These are phyloP conservation scores for Alternaria gansuensis DNA, from an alignment of 2,329 filamentous ascomycete species.

Conservation along the genomic window DNA sequence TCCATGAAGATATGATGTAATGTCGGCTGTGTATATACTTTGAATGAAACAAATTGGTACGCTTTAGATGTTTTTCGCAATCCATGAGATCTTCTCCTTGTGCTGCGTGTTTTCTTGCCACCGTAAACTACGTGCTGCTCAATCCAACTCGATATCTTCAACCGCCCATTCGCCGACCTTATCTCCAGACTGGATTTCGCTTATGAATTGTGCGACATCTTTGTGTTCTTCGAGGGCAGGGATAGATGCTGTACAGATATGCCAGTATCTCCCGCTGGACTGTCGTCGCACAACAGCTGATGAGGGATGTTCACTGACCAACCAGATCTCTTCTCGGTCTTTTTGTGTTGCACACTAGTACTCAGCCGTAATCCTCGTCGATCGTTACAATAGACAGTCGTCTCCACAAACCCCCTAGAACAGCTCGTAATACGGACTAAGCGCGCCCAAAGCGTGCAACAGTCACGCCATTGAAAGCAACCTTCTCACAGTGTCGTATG, in stretches of 20 bases:
- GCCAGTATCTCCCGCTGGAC: not conserved
- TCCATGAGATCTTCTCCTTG: not conserved
- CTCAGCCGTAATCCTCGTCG: fast-evolving
- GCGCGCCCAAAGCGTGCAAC: not conserved
- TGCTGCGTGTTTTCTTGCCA: not conserved
- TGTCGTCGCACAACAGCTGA: not conserved
- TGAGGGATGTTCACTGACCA: not conserved
- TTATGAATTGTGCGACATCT: fast-evolving
- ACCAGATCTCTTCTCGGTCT: not conserved
- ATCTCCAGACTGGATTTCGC: not conserved
- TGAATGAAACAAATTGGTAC: not conserved
- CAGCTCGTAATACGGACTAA: not conserved
- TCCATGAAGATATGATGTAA: not conserved
- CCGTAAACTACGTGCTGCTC: too few relatives aligned
- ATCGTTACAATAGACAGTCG: not conserved
- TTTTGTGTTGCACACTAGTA: not conserved
- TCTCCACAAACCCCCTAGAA: fast-evolving
- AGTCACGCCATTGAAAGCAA: not conserved
- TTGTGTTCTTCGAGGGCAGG: not conserved
- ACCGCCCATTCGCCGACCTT: not conserved
- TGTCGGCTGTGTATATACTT: not conserved
- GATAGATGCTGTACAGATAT: not conserved
- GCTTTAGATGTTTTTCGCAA: not conserved
- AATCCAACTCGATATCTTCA: not conserved
- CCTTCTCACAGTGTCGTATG: not conserved